Conservation (phyloP, 2,329 filamentous ascomycete species). For the Ophidiomyces ophidiicola region DNA sequence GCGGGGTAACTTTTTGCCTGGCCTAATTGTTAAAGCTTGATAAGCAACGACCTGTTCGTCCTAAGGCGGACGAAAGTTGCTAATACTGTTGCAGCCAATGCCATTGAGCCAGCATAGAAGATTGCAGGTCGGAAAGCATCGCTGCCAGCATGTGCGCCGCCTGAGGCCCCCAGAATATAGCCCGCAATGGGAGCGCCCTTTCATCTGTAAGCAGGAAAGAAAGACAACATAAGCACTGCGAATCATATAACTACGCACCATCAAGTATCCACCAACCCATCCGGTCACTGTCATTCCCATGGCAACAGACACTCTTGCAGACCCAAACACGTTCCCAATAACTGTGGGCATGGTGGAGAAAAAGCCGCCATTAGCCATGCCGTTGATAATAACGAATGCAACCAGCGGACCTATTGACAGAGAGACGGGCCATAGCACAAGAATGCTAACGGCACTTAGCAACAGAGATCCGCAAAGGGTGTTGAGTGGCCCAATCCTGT, state of each 20-base stretch:
- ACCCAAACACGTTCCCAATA: conserved; percentile 48
- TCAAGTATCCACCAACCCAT: conserved; percentile 50
- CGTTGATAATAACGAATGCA: conserved; percentile 49
- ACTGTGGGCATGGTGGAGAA: conserved; percentile 54
- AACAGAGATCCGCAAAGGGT: too few species aligned
- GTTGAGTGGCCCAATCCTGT: too few species aligned
- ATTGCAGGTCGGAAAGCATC: too few species aligned
- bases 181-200: conserved; percentile 49
- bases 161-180: conserved; percentile 45
- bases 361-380: conserved; percentile 50
- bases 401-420: conserved; percentile 44
- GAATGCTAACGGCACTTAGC: too few species aligned
- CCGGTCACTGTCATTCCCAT: conserved; percentile 52
- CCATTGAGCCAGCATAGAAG: too few species aligned
- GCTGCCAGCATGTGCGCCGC: too few species aligned
- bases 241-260: conserved; percentile 32
- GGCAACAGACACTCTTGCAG: conserved; percentile 41
- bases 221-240: neutral
- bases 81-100: too few species aligned
- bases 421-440: too few species aligned
- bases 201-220: neutral
- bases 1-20: too few species aligned
- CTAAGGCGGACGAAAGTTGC: too few species aligned
- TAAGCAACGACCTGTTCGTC: too few species aligned
- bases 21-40: too few species aligned